A percentile compares a stretch with the other conserved stretches of the same genome.
phyloP scores from a whole-genome alignment of 257 asterid genomes.

The Solanum tarijense region DNA sequence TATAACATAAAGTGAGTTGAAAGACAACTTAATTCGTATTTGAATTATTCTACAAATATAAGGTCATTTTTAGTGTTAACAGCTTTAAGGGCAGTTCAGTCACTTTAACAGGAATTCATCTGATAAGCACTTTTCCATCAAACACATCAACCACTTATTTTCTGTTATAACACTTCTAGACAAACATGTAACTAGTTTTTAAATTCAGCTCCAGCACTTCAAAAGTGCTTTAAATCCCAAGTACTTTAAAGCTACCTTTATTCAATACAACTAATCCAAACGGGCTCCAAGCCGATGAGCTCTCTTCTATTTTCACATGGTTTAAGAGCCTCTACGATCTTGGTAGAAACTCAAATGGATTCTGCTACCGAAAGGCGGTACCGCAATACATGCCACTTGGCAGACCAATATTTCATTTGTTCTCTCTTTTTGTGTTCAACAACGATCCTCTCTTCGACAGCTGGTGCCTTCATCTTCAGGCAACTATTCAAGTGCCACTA shows the following conservation, averaged over 20 bases:
- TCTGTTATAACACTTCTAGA: background rate
- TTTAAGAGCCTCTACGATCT: background rate
- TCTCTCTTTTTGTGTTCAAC: background rate
- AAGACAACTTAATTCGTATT: background rate
- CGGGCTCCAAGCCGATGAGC: background rate
- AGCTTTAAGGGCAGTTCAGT: background rate
- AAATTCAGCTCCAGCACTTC: background rate
- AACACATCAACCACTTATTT: background rate
- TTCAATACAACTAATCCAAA: background rate
- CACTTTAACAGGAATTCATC: background rate
- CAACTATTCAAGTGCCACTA: background rate
- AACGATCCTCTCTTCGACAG: background rate
- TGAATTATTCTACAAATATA: background rate
- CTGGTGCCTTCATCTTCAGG: background rate
- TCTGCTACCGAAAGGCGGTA: background rate
- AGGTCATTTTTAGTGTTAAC: background rate
- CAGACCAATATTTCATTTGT: background rate
- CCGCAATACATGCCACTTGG: background rate
- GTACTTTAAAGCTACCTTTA: background rate
- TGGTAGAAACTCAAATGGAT: background rate
- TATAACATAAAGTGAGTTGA: background rate
- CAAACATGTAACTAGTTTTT: background rate
- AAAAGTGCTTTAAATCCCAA: background rate
- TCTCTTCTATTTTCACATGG: background rate
- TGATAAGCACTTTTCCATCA: background rate